Evolutionary conservation across 768 basidiomycete species (phyloP).

Genomic region (Lactarius indigo): DNA sequence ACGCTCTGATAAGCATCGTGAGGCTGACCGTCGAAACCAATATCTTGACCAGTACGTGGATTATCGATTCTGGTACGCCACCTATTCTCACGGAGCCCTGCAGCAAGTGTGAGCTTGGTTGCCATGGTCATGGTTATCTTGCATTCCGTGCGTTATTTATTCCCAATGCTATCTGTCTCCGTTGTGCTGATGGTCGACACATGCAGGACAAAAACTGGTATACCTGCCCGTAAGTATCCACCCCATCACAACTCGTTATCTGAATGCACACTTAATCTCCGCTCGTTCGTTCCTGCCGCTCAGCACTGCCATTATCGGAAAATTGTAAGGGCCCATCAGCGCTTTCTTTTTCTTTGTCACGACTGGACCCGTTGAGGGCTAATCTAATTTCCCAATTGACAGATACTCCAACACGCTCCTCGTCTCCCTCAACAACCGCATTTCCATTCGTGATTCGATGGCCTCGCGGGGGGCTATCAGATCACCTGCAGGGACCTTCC

Average conservation of each 20-base stretch:
- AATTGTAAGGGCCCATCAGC: slow-evolving; percentile 14
- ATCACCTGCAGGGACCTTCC: neutral
- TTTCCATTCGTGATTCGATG: slow-evolving; percentile 7
- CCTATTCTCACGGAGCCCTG: neutral
- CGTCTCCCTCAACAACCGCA: slow-evolving; percentile 28
- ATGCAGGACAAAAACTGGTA: slow-evolving; percentile 12
- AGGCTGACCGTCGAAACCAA: slow-evolving; percentile 31
- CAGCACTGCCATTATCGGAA: slow-evolving; percentile 17
- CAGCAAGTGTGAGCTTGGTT: slow-evolving; percentile 6
- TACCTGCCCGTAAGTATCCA: slow-evolving; percentile 12
- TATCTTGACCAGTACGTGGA: slow-evolving; percentile 18
- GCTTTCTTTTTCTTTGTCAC: neutral
- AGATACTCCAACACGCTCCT: slow-evolving; percentile 31
- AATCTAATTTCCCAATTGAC: neutral
- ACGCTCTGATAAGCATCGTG: slow-evolving; percentile 23
- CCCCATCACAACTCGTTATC: neutral
- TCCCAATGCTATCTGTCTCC: neutral
- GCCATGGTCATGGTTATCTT: neutral
- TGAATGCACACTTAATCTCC: neutral
- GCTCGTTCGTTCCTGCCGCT: neutral
- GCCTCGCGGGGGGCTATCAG: neutral
- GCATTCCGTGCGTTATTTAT: slow-evolving; percentile 1
- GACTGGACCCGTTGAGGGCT: neutral
- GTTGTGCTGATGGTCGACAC: neutral
- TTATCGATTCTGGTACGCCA: neutral